phyloP scores from a whole-genome alignment of 179 eudicot genomes.

The Beta corolliflora region DNA sequence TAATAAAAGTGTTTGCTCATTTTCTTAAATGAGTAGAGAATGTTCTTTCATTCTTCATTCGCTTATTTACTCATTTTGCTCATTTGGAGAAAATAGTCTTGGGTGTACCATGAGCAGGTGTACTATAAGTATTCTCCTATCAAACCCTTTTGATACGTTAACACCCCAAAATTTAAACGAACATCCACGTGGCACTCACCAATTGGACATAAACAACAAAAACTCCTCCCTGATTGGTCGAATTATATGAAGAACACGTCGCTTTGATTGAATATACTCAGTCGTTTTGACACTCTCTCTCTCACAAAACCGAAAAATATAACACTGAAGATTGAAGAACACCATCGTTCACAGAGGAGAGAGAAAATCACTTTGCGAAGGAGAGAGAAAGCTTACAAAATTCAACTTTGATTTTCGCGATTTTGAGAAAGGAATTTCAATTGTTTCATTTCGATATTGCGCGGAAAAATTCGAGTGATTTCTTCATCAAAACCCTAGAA shows the following conservation, averaged over 20 bases:
- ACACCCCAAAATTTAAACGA: background rate
- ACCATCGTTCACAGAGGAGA: background rate
- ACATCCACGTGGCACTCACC: slow-evolving; percentile 32
- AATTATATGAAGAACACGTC: slow-evolving; percentile 43
- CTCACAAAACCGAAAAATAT: background rate
- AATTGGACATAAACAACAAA: slow-evolving; percentile 42
- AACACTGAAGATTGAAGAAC: background rate
- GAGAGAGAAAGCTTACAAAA: background rate
- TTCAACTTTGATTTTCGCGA: background rate
- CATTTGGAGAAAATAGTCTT: no score
- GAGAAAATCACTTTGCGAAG: background rate
- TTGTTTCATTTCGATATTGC: background rate
- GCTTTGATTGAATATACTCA: background rate
- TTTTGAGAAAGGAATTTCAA: background rate
- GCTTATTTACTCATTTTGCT: slow-evolving; percentile 27
- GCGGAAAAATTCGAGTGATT: background rate
- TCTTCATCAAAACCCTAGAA: slow-evolving; percentile 23
- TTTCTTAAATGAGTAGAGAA: no score
- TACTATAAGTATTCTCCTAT: no score
- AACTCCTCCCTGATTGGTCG: slow-evolving; percentile 50
- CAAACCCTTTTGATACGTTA: background rate
- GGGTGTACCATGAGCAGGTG: no score
- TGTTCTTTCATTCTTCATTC: no score
- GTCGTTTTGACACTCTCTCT: background rate
- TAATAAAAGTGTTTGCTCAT: no score